Evolutionary conservation across 257 asterid species (phyloP), one percentile per base, ranked within the genome.

Genomic region (Primulina eburnea): DNA sequence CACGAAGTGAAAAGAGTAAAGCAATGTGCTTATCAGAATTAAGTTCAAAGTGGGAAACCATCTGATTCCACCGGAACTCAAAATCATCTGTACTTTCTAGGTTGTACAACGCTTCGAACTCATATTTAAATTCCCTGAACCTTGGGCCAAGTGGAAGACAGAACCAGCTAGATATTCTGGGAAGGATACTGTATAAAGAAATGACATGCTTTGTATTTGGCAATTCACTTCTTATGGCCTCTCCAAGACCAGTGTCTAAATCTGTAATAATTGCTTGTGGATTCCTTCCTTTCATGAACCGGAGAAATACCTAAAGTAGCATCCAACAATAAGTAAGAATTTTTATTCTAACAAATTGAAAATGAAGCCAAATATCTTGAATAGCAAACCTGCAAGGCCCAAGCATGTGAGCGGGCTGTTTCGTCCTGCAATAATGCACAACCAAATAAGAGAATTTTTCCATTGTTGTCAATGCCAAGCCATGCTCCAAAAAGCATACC

Each of bases 231-330:
- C 78, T 76, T 63, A 83, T 73, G 72, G 83, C 88, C 74, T 88
- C 93, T 80, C 82, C 70, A 29, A 88, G 83, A 65, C 79, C 80
- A 58, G 79, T 71, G 76, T 88, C 88, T 35, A 83, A 61, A 79
- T 88, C 96, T 32, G 90, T 84, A 69, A 88, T 66, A 60, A 86
- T 83, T 35, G 91, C 82, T 64, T 78, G 89, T 2, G 89, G 96
- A 73, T 52, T 76, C 69, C 86, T 73, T 78, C 88, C 96, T 67
- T 87, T 82, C 84, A 82, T 78, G 73, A 85, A 82, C 68, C 83
- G 87, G 53, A 84, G 79, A 80, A 88, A 88, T 69, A 82, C 88
- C 93, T 87, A 75, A 60, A 68, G 59, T 50, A 69, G 71, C 61
- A 75, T 9, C 21, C 10, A 65, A 72, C 70, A 68, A 78, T 71